Evolutionary conservation across 1,284 basidiomycete species (phyloP), one percentile per base, ranked within the genome.

Genomic region (Pascua guehoae): DNA sequence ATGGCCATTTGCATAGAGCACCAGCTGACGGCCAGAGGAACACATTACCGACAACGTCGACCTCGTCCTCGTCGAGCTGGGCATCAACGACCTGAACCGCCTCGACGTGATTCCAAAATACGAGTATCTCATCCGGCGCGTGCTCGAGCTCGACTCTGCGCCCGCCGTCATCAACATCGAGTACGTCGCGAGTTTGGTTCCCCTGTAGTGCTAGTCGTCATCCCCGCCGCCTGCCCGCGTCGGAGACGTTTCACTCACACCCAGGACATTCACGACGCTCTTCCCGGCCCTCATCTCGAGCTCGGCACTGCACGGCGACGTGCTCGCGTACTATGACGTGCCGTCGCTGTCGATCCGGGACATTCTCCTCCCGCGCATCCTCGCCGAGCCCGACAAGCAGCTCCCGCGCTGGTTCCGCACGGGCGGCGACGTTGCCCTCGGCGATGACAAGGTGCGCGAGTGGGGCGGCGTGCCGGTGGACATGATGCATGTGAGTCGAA

Each of bases 101-200:
- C 54, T 67, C 40, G 58, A 70, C 14, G 66, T 67, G 0, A 60
- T 71, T 32, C 62, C 63, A 36, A 66, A 67, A 42, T 76, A 71
- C 54, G 75, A 76, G 58, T 66, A 68, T 16, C 64, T 76, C 12
- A 47, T 76, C 2, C 59, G 75, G 14, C 61, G 64, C 8, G 48
- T 75, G 36, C 53, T 76, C 42, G 69, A 76, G 53, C 61, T 74
- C 41, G 60, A 66, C 36, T 64, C 63, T 11, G 61, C 61, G 41
- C 75, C 75, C 11, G 75, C 75, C 3, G 54, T 75, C 17, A 69
- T 76, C 62, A 75, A 74, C 56, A 63, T 76, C 24, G 72, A 76
- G 71, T 74, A 32, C 24, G 24, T 32, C 24, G 24, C 3, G 54
- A 57, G 72, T 66, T 14, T 1, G 4, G 14, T 15, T 12, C 8